Conservation (phyloP, 805 yeast genomes). For the Lipomyces starkeyi region DNA sequence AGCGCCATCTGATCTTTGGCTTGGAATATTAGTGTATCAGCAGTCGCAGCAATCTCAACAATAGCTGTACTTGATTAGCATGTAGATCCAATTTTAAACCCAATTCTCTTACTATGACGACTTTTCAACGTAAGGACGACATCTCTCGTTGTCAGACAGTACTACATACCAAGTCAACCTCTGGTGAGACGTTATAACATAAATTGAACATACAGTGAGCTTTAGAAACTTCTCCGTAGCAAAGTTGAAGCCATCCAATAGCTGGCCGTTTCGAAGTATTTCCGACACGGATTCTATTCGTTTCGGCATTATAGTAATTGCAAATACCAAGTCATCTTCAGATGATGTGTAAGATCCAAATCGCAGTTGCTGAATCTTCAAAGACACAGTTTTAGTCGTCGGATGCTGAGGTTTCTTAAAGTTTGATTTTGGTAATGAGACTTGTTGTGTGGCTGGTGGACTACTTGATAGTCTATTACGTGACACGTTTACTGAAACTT, state of each 20-base stretch:
- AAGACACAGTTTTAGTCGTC: constrained; percentile 7
- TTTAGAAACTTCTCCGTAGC: neutral
- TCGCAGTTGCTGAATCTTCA: constrained; percentile 12
- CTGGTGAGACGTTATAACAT: neutral
- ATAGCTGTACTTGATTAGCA: constrained; percentile 4
- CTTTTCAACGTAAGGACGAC: constrained; percentile 23
- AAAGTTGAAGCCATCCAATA: constrained; percentile 16
- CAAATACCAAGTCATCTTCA: constrained; percentile 6
- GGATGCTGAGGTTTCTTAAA: constrained; percentile 9
- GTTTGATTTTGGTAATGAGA: constrained; percentile 1
- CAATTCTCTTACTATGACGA: constrained; percentile 17
- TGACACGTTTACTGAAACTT: neutral
- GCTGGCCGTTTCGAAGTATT: constrained; percentile 2
- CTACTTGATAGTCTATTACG: neutral
- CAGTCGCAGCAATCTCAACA: constrained; percentile 17
- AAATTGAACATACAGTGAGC: constrained; percentile 11
- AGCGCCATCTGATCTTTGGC: constrained; percentile 6
- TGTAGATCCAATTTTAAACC: no score
- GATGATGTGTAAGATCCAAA: constrained; percentile 18
- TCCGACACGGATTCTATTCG: constrained; percentile 21
- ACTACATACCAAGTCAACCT: constrained; percentile 8
- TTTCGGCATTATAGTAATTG: constrained; percentile 20
- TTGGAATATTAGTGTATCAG: constrained; percentile 18
- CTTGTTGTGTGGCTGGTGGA: neutral
- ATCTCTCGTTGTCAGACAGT: constrained; percentile 20